Conservation (phyloP, 495 filamentous ascomycete genomes). For the Amorphotheca resinae region DNA sequence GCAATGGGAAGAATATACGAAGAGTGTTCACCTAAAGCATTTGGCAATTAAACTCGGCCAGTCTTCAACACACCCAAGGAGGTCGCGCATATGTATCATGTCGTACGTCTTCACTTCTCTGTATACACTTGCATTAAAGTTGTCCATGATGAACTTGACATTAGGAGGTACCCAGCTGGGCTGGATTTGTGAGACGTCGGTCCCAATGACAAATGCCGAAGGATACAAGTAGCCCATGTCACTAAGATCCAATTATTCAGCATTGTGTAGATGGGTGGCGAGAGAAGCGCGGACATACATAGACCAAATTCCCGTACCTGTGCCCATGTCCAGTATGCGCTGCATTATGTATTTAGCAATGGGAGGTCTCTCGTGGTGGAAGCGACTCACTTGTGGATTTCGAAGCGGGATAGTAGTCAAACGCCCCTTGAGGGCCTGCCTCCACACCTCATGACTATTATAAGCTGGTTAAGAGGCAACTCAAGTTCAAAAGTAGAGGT, state of each 20-base stretch:
- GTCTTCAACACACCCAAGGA: constrained; percentile 37
- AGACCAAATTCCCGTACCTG: constrained; percentile 51
- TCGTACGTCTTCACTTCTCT: constrained; percentile 31
- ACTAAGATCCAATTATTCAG: constrained; percentile 7
- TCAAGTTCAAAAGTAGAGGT: background rate
- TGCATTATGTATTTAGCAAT: background rate
- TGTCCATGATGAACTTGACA: constrained; percentile 37
- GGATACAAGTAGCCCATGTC: constrained; percentile 34
- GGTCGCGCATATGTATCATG: constrained; percentile 37
- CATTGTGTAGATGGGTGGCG: background rate
- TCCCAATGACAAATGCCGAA: constrained; percentile 43
- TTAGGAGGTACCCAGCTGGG: constrained; percentile 42
- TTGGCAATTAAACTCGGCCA: constrained; percentile 30
- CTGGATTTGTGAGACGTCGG: constrained; percentile 38
- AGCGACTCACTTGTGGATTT: background rate
- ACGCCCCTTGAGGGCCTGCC: background rate
- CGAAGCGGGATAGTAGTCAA: background rate
- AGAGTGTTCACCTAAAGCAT: constrained; percentile 6
- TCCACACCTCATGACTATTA: background rate
- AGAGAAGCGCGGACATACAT: constrained; percentile 22
- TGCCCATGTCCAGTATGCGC: constrained; percentile 6
- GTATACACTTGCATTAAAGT: constrained; percentile 41
- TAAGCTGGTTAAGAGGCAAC: background rate
- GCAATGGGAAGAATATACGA: background rate
- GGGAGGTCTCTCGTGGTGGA: background rate